Conservation (phyloP, 352 stramenopile species). For the Phytophthora cryptogea region DNA sequence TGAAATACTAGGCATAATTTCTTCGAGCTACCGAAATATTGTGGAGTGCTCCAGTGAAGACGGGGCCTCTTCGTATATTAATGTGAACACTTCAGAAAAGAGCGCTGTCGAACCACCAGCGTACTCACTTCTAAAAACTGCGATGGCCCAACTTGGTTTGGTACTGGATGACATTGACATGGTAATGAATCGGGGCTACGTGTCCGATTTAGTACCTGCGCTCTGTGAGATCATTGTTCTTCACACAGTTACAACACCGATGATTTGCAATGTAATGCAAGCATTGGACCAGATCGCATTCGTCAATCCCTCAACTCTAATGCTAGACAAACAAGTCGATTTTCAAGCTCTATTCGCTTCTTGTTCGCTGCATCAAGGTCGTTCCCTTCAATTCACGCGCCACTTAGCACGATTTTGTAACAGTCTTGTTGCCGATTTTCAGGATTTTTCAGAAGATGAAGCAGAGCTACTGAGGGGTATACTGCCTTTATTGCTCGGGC, state of each 20-base stretch:
- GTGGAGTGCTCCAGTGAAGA: constrained; percentile 20
- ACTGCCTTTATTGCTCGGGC: constrained; percentile 23
- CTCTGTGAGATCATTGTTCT: constrained; percentile 31
- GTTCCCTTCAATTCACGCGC: constrained; percentile 24
- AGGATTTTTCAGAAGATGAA: not conserved
- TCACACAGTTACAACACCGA: constrained; percentile 25
- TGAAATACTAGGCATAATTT: constrained; percentile 21
- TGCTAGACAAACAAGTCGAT: constrained; percentile 15
- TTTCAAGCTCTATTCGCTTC: constrained; percentile 25
- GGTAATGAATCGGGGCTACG: constrained; percentile 18
- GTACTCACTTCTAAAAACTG: constrained; percentile 22
- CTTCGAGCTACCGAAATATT: constrained; percentile 17
- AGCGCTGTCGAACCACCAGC: constrained; percentile 10
- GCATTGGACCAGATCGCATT: constrained; percentile 32
- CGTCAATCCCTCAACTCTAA: constrained; percentile 21
- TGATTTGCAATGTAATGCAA: constrained; percentile 32
- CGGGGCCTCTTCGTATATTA: constrained; percentile 9
- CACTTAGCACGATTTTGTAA: constrained; percentile 22
- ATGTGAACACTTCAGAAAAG: constrained; percentile 27
- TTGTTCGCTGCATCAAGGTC: constrained; percentile 28
- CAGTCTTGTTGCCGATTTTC: constrained; percentile 14
- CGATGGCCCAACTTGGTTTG: constrained; percentile 25
- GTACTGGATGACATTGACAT: constrained; percentile 29
- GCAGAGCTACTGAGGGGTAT: constrained; percentile 4
- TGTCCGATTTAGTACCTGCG: constrained; percentile 17